Evolutionary conservation across 2,329 filamentous ascomycete species (phyloP).

Genomic region (Colletotrichum simmondsii): DNA sequence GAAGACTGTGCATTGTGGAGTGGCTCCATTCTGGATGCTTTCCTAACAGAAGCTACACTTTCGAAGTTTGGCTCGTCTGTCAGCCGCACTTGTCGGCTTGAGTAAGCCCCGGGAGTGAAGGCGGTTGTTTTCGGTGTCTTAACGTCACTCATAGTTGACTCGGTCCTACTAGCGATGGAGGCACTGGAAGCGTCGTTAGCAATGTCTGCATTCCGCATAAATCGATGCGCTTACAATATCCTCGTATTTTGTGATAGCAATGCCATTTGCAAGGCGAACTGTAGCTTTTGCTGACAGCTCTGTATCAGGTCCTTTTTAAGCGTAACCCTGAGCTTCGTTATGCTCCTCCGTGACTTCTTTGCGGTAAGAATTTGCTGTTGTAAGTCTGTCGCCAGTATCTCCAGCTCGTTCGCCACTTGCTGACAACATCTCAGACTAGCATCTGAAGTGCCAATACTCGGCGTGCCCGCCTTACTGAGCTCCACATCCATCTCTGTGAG

Average conservation of each 20-base stretch:
- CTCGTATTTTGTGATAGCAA: neutral
- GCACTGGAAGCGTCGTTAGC: neutral
- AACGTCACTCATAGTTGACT: fast-evolving
- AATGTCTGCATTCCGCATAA: fast-evolving
- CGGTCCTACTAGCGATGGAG: neutral
- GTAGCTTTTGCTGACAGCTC: conserved; percentile 1
- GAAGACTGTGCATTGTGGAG: neutral
- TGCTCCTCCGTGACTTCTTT: neutral
- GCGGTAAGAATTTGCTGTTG: neutral
- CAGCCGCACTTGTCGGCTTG: neutral
- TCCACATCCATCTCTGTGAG: neutral
- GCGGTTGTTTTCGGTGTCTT: neutral
- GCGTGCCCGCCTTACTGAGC: neutral
- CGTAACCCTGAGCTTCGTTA: conserved; percentile 15
- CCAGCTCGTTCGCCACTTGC: neutral
- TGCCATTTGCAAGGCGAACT: neutral
- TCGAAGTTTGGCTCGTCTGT: neutral
- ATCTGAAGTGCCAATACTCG: neutral
- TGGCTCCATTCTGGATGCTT: neutral
- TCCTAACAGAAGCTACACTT: neutral
- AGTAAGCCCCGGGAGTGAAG: neutral
- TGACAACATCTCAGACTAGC: conserved; percentile 1
- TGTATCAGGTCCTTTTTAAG: conserved; percentile 17
- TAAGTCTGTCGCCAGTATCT: neutral
- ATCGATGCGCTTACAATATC: neutral